Evolutionary conservation across 2,329 filamentous ascomycete species (phyloP), one percentile per base, ranked within the genome.

Genomic region (Scedosporium boydii): DNA sequence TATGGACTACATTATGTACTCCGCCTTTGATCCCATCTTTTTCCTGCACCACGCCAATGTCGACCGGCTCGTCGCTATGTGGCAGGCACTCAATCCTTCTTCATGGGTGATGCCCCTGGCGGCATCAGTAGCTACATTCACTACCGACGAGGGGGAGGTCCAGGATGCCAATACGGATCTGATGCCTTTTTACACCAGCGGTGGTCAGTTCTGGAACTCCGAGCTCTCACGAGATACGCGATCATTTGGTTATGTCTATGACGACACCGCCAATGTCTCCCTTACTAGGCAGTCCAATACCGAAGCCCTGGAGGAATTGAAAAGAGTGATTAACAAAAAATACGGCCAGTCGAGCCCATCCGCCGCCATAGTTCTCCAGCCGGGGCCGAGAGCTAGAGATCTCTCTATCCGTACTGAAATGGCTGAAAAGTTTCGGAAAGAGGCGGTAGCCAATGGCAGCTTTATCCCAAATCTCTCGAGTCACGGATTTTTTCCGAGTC

Each of bases 1-100:
- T 68, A 88, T 89, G 83, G 84, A 82, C 51, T 88, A 84, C 71
- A 84, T 87, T 38, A 84, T 86, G 18, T 88, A 88, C 67, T 89
- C 90, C 1, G 83, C 88, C 0, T 96, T 91, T 70, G 91, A 96
- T 69, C 90, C 90, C 0, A 76, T 90, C 12, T 93, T 93, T 73
- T 90, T 88, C 74, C 75, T 93, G 7, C 89, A 93, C 68, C 90
- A 93, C 68, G 77, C 80, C 65, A 92, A 89, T 73, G 82, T 91
- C 6, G 91, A 96, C 69, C 84, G 91, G 2, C 73, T 90, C 29
- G 84, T 91, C 65, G 84, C 89, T 38, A 82, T 96, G 64, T 95
- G 89, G 89, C 89, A 95, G 75, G 78, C 81, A 1, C 73, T 95
- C 14, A 82, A 95, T 66, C 88, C 88, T 0, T 76, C 84, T 21